Evolutionary conservation across 192 early-diverging fungal species (phyloP), one percentile per base, ranked within the genome.

Genomic region (Endogone sp.): DNA sequence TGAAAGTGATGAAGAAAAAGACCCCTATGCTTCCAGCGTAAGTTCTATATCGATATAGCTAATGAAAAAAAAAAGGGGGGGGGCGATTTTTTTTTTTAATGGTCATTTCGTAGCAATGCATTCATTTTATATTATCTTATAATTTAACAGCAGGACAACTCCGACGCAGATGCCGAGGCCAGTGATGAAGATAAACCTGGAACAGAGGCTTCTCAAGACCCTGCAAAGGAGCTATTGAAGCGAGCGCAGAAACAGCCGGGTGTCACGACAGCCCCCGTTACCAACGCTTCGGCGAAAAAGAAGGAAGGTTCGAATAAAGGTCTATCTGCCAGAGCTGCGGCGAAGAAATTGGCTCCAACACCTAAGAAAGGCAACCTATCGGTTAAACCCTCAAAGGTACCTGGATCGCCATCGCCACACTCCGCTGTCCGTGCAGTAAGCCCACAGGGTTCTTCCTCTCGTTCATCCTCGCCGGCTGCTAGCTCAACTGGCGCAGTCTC

Each of bases 1-100:
- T 22, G 90, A 85, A 23, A 86, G 84, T 71, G 85, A 87, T 31
- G 78, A 81, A 28, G 84, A 87, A 25, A 71, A 68, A 23, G 82
- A 84, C 79, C 82, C 83, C 2, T 86, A 89, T 78, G 81, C 79
- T 2, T 79, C 77, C 58, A 81, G 81, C 71, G 82, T 79, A 68
- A 68, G 77, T 71, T 63, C 29, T n/a, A n/a, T n/a, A n/a, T n/a
- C n/a, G n/a, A n/a, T n/a, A n/a, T n/a, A n/a, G n/a, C n/a, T n/a
- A n/a, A n/a, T n/a, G n/a, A n/a, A n/a, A n/a, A n/a, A n/a, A n/a
- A n/a, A n/a, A n/a, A n/a, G n/a, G n/a, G n/a, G n/a, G n/a, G n/a
- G n/a, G n/a, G n/a, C n/a, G n/a, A n/a, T n/a, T n/a, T n/a, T n/a
- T n/a, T n/a, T n/a, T n/a, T n/a, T n/a, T n/a, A n/a, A n/a, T n/a